Evolutionary conservation across 352 stramenopile genomes (phyloP).

Genomic region (Phytophthora agathidicida): DNA sequence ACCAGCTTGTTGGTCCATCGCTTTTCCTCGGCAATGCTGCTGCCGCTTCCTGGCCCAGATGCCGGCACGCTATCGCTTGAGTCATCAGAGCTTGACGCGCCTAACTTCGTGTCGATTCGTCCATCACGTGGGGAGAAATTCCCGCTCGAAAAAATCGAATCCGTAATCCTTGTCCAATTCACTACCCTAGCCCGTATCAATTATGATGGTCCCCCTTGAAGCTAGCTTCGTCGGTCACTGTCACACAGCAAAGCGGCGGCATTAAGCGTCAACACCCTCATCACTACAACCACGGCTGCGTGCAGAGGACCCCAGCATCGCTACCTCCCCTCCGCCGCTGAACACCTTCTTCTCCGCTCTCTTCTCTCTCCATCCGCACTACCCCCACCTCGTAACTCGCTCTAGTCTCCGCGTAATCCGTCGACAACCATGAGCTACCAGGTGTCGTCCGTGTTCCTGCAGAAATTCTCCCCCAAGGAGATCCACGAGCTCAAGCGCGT

Average conservation of each 20-base stretch:
- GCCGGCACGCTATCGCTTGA: too few relatives aligned
- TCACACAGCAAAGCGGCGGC: slow-evolving; percentile 14
- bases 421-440: slow-evolving; percentile 78
- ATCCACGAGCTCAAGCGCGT: slow-evolving; percentile 88
- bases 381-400: not conserved
- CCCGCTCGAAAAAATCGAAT: slow-evolving; percentile 13
- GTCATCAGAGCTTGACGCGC: too few relatives aligned
- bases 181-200: not conserved
- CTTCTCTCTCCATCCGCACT: not conserved
- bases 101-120: too few relatives aligned
- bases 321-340: not conserved
- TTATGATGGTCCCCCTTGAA: slow-evolving; percentile 23
- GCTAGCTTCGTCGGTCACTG: slow-evolving; percentile 11
- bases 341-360: not conserved
- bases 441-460: slow-evolving; percentile 79
- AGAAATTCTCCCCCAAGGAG: slow-evolving; percentile 89
- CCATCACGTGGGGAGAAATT: too few relatives aligned
- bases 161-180: slow-evolving; percentile 13
- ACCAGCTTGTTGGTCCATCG: too few relatives aligned
- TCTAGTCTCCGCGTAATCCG: not conserved
- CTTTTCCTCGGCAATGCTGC: too few relatives aligned
- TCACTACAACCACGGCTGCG: not conserved
- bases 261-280: slow-evolving; percentile 2
- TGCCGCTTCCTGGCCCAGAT: too few relatives aligned
- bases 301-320: not conserved